Evolutionary conservation across 1,139 yeast genomes (phyloP), one percentile per base, ranked within the genome.

Genomic region (Geotrichum aggregatum): DNA sequence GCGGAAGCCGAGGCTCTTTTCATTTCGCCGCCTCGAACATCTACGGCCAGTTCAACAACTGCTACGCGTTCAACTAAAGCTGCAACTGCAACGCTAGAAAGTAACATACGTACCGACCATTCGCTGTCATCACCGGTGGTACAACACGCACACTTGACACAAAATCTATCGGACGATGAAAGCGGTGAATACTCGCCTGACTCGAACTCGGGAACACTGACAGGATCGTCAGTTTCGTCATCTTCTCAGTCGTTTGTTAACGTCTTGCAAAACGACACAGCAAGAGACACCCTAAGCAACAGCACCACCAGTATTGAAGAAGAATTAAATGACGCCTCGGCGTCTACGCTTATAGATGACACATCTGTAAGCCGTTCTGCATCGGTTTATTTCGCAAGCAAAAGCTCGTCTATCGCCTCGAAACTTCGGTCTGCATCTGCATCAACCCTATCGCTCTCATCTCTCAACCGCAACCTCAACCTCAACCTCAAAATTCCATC

Each of bases 401-500:
- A 8, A 11, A 16, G 44, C 21, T 28, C 36, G 19, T 14, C 16
- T 5, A 6, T 42, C 5, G 36, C 35, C n/a, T 42, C 45, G 13
- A 42, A 42, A 13, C 7, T 42, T 16, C 2, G 36, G 45, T 42
- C 45, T 8, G 45, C 36, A n/a, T 42, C 44, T 16, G 44, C 44
- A 24, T 40, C 44, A 7, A 40, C 44, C 14, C 28, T 40, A 5
- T 40, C 44, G 3, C 31, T 40, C 5, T 14, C 36, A 28, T 42
- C 45, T n/a, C 45, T 42, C 36, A 26, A 18, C 11, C n/a, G n/a
- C n/a, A n/a, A n/a, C n/a, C n/a, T n/a, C n/a, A 33, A 14, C 36
- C 36, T 33, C 36, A 33, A 6, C 6, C 18, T 33, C n/a, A n/a
- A n/a, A 11, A 62, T 65, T n/a, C 67, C 68, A 7, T 59, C 72